phyloP scores from a whole-genome alignment of 2,329 filamentous ascomycete species.

The Exophiala phaeomuriformis region DNA sequence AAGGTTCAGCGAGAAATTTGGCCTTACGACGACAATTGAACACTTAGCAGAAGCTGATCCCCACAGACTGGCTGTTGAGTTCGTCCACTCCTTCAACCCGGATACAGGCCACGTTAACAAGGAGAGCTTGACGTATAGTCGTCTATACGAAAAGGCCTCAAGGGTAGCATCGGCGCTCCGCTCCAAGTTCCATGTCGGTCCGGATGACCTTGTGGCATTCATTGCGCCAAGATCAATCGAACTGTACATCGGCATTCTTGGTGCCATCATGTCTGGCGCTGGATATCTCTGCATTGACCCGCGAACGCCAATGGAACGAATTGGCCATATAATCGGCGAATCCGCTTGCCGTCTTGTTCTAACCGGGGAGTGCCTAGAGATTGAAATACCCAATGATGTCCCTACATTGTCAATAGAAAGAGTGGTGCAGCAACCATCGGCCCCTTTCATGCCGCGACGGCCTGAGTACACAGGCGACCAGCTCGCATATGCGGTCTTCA shows the following conservation, averaged over 20 bases:
- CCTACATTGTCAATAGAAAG: not conserved
- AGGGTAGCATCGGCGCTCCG: conserved; percentile 53
- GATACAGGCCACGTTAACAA: conserved; percentile 29
- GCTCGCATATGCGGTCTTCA: conserved; percentile 72
- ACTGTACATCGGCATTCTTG: conserved; percentile 68
- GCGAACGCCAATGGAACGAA: conserved; percentile 57
- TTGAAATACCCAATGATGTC: not conserved
- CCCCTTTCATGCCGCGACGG: too few species aligned
- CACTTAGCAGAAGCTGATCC: conserved; percentile 44
- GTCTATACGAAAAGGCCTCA: conserved; percentile 60
- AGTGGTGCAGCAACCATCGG: not conserved
- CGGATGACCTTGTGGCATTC: conserved; percentile 60
- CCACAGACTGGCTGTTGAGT: conserved; percentile 55
- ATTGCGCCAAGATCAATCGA: conserved; percentile 68
- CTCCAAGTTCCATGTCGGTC: conserved; percentile 33
- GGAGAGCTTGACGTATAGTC: conserved; percentile 52
- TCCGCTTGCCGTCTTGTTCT: conserved; percentile 34
- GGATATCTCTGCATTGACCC: conserved; percentile 75
- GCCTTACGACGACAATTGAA: conserved; percentile 52
- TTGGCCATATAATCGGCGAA: conserved; percentile 56
- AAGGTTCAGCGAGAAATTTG: conserved; percentile 33
- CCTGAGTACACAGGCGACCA: conserved; percentile 35
- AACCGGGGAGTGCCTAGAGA: not conserved
- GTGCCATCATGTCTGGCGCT: conserved; percentile 64
- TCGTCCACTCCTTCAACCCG: conserved; percentile 47